Base-by-base conservation (phyloP, 148 eudicot species). In the Selenicereus undatus region DNA sequence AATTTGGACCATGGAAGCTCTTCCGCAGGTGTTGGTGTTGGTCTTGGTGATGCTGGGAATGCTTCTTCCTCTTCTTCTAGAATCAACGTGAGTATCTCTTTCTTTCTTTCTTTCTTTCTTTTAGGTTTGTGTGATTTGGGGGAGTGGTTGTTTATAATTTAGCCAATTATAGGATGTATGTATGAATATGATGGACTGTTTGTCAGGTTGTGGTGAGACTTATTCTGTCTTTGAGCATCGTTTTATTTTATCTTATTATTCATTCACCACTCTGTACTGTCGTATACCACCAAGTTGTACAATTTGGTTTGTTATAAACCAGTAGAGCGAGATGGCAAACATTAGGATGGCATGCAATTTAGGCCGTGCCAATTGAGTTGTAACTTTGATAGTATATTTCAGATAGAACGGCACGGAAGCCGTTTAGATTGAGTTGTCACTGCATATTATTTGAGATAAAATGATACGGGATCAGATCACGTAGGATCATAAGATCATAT, bases 1-100 rank as follows among this genome's bases (percentile, higher is more conserved):
- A 85, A 88, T 75, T 88, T 88, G 88, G 90, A 88, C 39, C 90
- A 86, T 64, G 84, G 83, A 11, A 39, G 78, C 60, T 66, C 88
- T 43, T 80, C 81, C 5, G 17, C 16, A 42, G 77, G 70, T 78
- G 80, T 13, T 68, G 84, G 65, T 75, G 84, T 60, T 84, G 76
- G 14, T 71, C 82, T 5, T 82, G 85, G 43, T 76, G 78, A 27
- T 75, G 30, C 17, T 68, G 54, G 42, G 36, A 79, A 75, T 81
- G 72, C 86, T 77, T 83, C 89, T 36, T 81, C 89, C 32, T 66
- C 71, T 42, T 71, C 89, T 76, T 83, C 88, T 56, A 85, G 88
- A 83, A 73, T 88, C 45, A 84, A 81, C 48, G 90, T 88, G 70
- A 88, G 90, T 88, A 1, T 54, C 66, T 9, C 32, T 76, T 21